Evolutionary conservation across 1,284 basidiomycete species (phyloP).

Genomic region (Cryptococcus floricola): DNA sequence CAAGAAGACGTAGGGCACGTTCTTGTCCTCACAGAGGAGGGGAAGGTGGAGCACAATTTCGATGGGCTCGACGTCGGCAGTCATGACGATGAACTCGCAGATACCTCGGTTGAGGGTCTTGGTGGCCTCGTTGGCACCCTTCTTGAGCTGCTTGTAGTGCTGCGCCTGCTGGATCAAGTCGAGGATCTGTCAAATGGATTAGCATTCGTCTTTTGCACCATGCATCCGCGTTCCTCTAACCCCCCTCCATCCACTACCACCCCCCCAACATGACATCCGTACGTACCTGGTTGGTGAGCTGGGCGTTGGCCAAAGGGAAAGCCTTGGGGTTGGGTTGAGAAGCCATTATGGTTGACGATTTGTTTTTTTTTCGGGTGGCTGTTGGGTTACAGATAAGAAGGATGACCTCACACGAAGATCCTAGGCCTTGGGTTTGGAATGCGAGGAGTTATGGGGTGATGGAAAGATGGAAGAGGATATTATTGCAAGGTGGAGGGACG

Average conservation of each 20-base stretch:
- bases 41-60: conserved; percentile 98
- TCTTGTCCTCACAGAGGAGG: conserved; percentile 99
- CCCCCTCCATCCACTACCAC: not conserved
- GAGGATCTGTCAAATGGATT: conserved; percentile 60
- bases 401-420: conserved; percentile 27
- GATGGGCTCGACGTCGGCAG: conserved; percentile 95
- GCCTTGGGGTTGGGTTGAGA: conserved; percentile 64
- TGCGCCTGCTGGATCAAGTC: conserved; percentile 84
- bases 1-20: conserved; percentile 94
- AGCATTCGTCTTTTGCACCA: not conserved
- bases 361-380: conserved; percentile 5
- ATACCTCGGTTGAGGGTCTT: conserved; percentile 99
- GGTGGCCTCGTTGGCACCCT: conserved; percentile 66
- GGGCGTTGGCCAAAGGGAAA: conserved; percentile 85
- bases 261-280: not conserved
- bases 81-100: conserved; percentile 96
- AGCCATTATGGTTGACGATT: conserved; percentile 27
- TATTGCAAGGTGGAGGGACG: too few relatives aligned
- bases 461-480: not conserved
- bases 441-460: conserved; percentile 3
- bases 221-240: not conserved
- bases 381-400: not conserved
- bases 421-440: conserved; percentile 13
- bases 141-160: conserved; percentile 96
- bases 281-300: conserved; percentile 87